Percentiles rank a stretch among this genome's conserved stretches.
Conservation (phyloP, 176 grass and related monocot genomes). For the Tillandsia leiboldiana region DNA sequence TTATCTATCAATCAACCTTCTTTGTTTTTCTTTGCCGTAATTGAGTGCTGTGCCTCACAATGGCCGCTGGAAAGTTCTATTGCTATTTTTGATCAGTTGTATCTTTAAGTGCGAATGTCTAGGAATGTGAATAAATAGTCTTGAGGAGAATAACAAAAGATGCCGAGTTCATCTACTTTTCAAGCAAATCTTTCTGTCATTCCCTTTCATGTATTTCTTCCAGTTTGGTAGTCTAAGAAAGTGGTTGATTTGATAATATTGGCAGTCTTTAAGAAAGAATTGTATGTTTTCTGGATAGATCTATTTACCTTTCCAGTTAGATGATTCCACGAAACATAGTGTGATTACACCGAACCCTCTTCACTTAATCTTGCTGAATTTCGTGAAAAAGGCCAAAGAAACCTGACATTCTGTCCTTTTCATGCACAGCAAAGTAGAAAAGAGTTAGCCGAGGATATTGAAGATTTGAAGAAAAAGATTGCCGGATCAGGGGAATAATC, state of each 20-base stretch:
- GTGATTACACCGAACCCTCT: not conserved
- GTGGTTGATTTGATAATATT: no score
- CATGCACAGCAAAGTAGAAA: conserved; percentile 43
- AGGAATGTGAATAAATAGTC: not conserved
- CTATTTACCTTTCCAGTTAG: no score
- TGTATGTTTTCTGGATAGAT: no score
- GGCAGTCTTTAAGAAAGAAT: no score
- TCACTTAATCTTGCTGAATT: conserved; percentile 13
- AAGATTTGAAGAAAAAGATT: conserved; percentile 52
- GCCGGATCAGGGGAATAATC: conserved; percentile 38
- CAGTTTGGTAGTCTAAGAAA: no score
- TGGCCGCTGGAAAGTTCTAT: not conserved
- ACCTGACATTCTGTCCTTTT: not conserved
- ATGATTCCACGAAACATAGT: not conserved
- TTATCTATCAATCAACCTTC: not conserved
- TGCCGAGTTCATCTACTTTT: not conserved
- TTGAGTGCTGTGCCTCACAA: not conserved
- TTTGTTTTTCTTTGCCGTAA: not conserved
- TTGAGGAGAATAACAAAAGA: not conserved
- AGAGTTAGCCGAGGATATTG: conserved; percentile 41
- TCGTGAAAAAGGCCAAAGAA: no score
- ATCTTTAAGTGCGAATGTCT: no score
- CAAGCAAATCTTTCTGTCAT: not conserved
- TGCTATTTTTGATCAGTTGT: not conserved
- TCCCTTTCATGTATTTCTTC: not conserved